Percentiles rank a stretch among this genome's conserved stretches.
phyloP scores from a whole-genome alignment of 1,284 basidiomycete species.

The Cryptococcus hybrid region DNA sequence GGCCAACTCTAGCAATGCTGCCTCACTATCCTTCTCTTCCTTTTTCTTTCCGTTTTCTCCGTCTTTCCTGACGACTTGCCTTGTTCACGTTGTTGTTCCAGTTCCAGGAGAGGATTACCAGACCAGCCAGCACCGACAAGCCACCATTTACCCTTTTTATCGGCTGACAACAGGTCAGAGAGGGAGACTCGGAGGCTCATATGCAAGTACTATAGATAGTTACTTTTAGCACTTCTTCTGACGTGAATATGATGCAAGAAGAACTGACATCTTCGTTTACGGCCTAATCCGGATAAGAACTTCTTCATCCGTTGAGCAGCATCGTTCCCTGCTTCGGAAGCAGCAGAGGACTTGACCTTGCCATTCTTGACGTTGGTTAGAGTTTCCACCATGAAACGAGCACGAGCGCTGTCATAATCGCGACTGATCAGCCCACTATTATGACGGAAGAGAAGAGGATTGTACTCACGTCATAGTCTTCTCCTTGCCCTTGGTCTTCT shows the following conservation, averaged over 20 bases:
- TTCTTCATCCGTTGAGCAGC: slow-evolving; percentile 71
- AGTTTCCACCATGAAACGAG: slow-evolving; percentile 90
- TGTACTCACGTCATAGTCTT: slow-evolving; percentile 60
- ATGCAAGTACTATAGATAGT: slow-evolving; percentile 61
- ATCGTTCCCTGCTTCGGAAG: slow-evolving; percentile 63
- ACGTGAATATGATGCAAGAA: neutral
- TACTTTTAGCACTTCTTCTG: neutral
- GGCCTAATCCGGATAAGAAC: slow-evolving; percentile 69
- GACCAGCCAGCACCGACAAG: slow-evolving; percentile 95
- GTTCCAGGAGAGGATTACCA: slow-evolving; percentile 81
- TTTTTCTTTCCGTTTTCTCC: slow-evolving; percentile 16
- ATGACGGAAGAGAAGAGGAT: neutral
- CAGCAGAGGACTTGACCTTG: slow-evolving; percentile 64
- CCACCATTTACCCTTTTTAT: slow-evolving; percentile 97
- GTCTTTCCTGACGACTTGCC: slow-evolving; percentile 7
- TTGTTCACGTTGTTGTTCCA: slow-evolving; percentile 40
- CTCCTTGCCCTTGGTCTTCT: slow-evolving; percentile 61
- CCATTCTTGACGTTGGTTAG: slow-evolving; percentile 87
- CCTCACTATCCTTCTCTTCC: slow-evolving; percentile 42
- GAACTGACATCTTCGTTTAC: slow-evolving; percentile 67
- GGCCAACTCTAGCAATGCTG: slow-evolving; percentile 71
- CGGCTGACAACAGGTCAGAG: slow-evolving; percentile 78
- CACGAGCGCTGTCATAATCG: slow-evolving; percentile 43
- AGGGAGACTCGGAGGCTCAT: slow-evolving; percentile 82
- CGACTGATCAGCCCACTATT: neutral